Base-by-base conservation (phyloP, 1,139 yeast species). In the Yamadazyma siamensis region DNA sequence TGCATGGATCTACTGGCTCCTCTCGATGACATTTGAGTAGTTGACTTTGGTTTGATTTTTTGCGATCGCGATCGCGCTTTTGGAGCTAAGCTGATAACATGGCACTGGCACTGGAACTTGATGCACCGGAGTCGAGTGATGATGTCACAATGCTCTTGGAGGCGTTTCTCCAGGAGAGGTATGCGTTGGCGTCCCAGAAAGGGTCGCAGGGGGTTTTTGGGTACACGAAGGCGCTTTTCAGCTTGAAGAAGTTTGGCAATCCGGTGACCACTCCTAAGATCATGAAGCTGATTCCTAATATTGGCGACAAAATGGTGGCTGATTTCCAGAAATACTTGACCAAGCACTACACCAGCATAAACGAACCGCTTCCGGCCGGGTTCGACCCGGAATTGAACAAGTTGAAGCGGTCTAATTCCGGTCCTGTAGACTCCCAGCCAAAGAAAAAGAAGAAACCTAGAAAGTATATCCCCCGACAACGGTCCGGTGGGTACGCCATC, bases 401-500 rank as follows among this genome's bases (percentile, higher is more conserved):
- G 3, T 21, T 20, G 4, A 29, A 34, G 23, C 34, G 40, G 11
- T 33, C 26, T 24, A 11, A 32, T 9, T 34, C 14, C 12, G 35
- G 30, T 9, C 33, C 31, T 3, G 29, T 27, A 4, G 41, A 37
- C 6, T 23, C 23, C 12, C 35, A 36, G 4, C 21, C 31, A 21
- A 47, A 36, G 51, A 47, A 33, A 56, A 34, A 61, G 50, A 32
- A 62, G 67, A 35, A 61, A 56, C 17, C 36, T 6, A n/a, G n/a
- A n/a, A 25, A 27, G 25, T 91, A 86, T 51, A 71, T 89, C 0
- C 98, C 98, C 1, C 68, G 71, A 26, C 77, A 77, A 40, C 62
- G 94, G 24, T 77, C 95, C 0, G 96, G 97, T 0, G 94, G 88
- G 0, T 91, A 84, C 58, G 96, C 94, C 0, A 83, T 91, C 5